phyloP scores from a whole-genome alignment of 139 green algal genomes.

The Micromonas pusilla region DNA sequence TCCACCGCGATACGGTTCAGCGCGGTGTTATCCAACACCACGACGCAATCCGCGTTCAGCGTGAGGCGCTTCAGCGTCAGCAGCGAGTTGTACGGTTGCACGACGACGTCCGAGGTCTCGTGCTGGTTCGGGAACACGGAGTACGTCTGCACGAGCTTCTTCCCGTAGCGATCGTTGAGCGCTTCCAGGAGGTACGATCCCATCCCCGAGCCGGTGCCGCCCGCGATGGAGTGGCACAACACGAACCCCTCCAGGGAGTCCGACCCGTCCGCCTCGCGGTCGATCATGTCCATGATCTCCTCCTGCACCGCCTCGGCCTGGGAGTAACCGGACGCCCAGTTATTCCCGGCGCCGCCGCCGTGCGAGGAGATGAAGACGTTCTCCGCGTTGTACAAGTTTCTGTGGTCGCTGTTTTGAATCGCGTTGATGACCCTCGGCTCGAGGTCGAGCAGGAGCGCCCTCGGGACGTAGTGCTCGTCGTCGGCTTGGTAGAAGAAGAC shows the following conservation, averaged over 20 bases:
- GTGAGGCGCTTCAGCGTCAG: constrained; percentile 95
- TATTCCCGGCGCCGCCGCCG: constrained; percentile 96
- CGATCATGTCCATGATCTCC: constrained; percentile 97
- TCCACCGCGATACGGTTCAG: constrained; percentile 78
- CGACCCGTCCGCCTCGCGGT: constrained; percentile 93
- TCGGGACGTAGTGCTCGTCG: constrained; percentile 94
- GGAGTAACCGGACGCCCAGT: constrained; percentile 92
- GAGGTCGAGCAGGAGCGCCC: constrained; percentile 91
- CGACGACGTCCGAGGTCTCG: constrained; percentile 90
- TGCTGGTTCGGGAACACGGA: constrained; percentile 98
- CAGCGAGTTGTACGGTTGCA: constrained; percentile 98
- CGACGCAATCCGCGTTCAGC: constrained; percentile 79
- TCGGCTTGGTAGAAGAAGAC: constrained; percentile 99
- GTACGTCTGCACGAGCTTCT: constrained; percentile 91
- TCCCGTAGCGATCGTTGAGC: constrained; percentile 85
- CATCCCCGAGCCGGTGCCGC: constrained; percentile 88
- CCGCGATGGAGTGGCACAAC: constrained; percentile 93
- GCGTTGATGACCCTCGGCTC: constrained; percentile 95
- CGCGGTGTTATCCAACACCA: constrained; percentile 84
- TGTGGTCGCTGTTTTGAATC: constrained; percentile 90
- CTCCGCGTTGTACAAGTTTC: constrained; percentile 95
- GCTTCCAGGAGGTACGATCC: constrained; percentile 95
- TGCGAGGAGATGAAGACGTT: constrained; percentile 92
- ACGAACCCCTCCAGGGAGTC: constrained; percentile 96
- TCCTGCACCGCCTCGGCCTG: constrained; percentile 82